Evolutionary conservation across 805 yeast genomes (phyloP).

Genomic region (Sugiyamaella boreocaroliniensis): DNA sequence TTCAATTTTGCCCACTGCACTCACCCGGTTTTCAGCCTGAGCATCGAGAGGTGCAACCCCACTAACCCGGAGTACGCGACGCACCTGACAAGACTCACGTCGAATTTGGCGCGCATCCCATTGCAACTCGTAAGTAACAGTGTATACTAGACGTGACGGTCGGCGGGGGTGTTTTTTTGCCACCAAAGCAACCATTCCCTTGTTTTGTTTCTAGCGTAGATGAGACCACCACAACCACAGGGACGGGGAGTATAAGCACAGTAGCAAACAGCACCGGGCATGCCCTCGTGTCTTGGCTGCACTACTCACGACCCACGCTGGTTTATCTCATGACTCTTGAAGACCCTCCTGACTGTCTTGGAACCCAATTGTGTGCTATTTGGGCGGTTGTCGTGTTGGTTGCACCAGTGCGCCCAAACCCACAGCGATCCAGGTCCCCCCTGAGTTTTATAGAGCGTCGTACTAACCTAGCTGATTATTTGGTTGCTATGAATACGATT

Average conservation of each 20-base stretch:
- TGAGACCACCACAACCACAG: too few species aligned
- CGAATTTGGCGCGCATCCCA: not conserved
- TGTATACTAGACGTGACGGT: not conserved
- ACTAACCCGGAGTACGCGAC: not conserved
- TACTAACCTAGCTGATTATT: not conserved
- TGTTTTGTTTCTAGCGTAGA: too few species aligned
- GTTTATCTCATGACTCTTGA: too few species aligned
- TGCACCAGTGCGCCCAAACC: not conserved
- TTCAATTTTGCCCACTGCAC: slow-evolving; percentile 6
- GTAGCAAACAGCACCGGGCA: too few species aligned
- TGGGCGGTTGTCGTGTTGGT: too few species aligned
- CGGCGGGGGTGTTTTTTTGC: not conserved
- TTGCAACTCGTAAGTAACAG: not conserved
- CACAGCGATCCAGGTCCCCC: not conserved
- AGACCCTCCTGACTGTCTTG: too few species aligned
- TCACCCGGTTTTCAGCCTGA: not conserved
- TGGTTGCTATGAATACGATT: slow-evolving; percentile 9
- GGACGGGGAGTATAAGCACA: too few species aligned
- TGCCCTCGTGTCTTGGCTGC: too few species aligned
- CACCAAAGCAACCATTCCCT: too few species aligned
- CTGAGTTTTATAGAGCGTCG: not conserved
- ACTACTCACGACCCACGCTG: too few species aligned
- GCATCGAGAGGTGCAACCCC: not conserved
- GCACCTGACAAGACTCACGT: not conserved
- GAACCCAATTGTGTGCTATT: too few species aligned